Conservation (phyloP, 352 stramenopile species). For the Pythium dissimile region DNA sequence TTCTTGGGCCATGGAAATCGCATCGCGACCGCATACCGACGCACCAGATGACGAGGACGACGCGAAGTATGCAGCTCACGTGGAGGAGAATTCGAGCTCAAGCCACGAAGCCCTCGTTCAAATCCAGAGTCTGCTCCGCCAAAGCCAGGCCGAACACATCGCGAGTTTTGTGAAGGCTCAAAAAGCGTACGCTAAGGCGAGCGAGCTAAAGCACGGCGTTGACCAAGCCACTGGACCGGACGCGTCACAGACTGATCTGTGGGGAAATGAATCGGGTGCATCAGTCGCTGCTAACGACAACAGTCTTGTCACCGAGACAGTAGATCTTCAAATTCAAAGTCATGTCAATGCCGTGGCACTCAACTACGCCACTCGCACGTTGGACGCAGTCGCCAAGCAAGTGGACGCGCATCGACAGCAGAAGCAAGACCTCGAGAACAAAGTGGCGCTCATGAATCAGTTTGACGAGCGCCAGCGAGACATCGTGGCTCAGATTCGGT, state of each 20-base stretch:
- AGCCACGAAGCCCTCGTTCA: conserved; percentile 38
- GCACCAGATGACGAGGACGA: conserved; percentile 27
- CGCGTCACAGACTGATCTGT: conserved; percentile 12
- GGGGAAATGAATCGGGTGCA: conserved; percentile 5
- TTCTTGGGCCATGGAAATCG: conserved; percentile 24
- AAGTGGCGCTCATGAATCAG: conserved; percentile 36
- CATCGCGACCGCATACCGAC: conserved; percentile 2
- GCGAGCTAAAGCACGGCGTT: conserved; percentile 14
- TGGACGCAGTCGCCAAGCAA: conserved; percentile 18
- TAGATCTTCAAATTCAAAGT: conserved; percentile 31
- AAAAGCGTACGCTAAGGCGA: conserved; percentile 24
- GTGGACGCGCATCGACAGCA: conserved; percentile 22
- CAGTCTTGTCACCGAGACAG: conserved; percentile 11
- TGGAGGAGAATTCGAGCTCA: conserved; percentile 28
- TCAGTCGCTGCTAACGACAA: neutral
- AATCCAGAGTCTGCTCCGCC: conserved; percentile 32
- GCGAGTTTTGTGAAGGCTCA: conserved; percentile 33
- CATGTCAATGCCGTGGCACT: conserved; percentile 24
- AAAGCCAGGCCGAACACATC: conserved; percentile 42
- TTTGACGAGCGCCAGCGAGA: conserved; percentile 40
- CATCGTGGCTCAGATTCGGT: conserved; percentile 31
- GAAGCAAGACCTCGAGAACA: conserved; percentile 36
- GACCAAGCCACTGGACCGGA: conserved; percentile 7
- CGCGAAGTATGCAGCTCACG: conserved; percentile 32
- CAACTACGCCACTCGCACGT: conserved; percentile 9